Evolutionary conservation across 2,329 filamentous ascomycete genomes (phyloP), one percentile per base, ranked within the genome.

Genomic region (Gremmenia infestans): DNA sequence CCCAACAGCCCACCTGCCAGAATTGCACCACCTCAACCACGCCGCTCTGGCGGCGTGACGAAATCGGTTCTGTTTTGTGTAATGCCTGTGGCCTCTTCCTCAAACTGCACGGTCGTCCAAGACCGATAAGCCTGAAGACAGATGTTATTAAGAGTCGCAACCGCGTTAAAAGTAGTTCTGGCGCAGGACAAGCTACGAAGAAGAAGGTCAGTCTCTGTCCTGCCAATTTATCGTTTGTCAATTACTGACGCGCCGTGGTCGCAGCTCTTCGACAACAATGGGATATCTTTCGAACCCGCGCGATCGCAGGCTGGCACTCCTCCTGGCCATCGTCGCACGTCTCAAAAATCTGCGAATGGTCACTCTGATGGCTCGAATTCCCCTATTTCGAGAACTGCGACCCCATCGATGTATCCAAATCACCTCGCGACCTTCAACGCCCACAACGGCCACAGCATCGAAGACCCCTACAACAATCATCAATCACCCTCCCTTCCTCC

Each of bases 91-190:
- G 94, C 58, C 82, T 99, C 55, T 99, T 97, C 74, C 82, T 97
- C 68, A 99, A 99, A 81, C 81, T 99, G 65, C 94, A 99, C 72
- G 92, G 92, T 62, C 88, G 92, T 25, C 85, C 94, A 58, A 87
- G 94, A 55, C 94, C 94, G 65, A 97, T 96, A 72, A 96, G 90
- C 66, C 82, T 99, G 67, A 99, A 99, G 81, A 97, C 94, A 49
- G 94, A 99, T 78, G 93, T 97, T 65, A 99, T 99, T 78, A 99
- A 99, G 80, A 97, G 92, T 78, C 91, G 94, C 68, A 99, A 99
- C 75, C 86, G 94, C 63, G 93, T 97, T 66, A 97, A 97, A 80
- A 94, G 28, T 32, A 32, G 91, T 28, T 82, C 84, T 73, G 82
- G 83, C 53, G 83, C 88, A 8, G 89, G 78, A 2, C 81, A 89